phyloP scores from a whole-genome alignment of 768 basidiomycete species.

The Cystofilobasidium capitatum region DNA sequence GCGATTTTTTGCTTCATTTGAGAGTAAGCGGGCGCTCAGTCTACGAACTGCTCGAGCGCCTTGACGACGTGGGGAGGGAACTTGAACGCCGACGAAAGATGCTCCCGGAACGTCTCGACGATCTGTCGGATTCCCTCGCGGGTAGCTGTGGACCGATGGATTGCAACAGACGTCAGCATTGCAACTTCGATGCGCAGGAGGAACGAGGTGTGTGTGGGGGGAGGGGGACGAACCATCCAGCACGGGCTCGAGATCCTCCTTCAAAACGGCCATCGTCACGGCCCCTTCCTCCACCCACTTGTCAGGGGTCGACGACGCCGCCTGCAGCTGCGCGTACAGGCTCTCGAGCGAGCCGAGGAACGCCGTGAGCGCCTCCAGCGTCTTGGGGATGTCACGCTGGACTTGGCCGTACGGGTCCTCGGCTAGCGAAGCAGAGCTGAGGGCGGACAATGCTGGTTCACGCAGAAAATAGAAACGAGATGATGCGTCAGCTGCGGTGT shows the following conservation, averaged over 20 bases:
- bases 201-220: neutral
- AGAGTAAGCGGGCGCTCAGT: neutral
- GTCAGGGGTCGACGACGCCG: neutral
- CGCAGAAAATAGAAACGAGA: neutral
- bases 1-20: neutral
- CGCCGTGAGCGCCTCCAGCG: constrained; percentile 24
- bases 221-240: constrained; percentile 6
- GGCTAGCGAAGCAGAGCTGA: constrained; percentile 18
- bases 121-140: constrained; percentile 15
- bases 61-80: constrained; percentile 14
- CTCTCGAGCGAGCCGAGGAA: constrained; percentile 12
- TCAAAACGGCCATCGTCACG: constrained; percentile 4
- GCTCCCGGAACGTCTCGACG: constrained; percentile 20
- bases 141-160: neutral
- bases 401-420: constrained; percentile 28
- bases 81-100: constrained; percentile 15
- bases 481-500: neutral
- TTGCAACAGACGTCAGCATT: neutral
- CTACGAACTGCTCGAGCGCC: constrained; percentile 15
- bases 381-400: constrained; percentile 22
- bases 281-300: constrained; percentile 3
- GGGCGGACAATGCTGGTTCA: constrained; percentile 21
- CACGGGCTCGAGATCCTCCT: constrained; percentile 17
- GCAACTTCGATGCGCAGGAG: neutral
- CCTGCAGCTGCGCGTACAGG: neutral